Percentiles rank a stretch among this genome's conserved stretches.
These are phyloP conservation scores for Daldinia sp. DNA, from an alignment of 2,329 filamentous ascomycete genomes.

Conservation along the genomic window DNA sequence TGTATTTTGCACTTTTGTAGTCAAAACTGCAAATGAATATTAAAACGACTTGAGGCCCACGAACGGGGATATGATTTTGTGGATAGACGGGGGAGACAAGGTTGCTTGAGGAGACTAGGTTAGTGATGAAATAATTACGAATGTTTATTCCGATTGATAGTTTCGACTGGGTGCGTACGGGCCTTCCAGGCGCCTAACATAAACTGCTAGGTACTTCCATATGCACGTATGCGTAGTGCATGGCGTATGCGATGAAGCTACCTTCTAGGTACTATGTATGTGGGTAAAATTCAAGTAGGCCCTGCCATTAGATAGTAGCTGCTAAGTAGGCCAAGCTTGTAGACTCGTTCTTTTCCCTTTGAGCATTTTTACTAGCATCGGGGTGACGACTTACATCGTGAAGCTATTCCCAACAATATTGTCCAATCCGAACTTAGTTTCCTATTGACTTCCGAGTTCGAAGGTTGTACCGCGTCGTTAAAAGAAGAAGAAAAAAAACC, in stretches of 20 bases:
- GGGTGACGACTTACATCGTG: conserved; percentile 6
- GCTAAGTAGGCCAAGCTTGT: not conserved
- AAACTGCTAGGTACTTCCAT: not conserved
- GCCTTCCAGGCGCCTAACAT: not conserved
- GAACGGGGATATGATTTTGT: conserved; percentile 4
- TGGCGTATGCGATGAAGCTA: not conserved
- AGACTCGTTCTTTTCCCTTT: not conserved
- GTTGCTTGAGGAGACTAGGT: not conserved
- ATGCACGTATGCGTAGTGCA: not conserved
- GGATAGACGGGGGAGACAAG: conserved; percentile 3
- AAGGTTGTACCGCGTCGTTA: conserved; percentile 6
- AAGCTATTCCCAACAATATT: conserved; percentile 38
- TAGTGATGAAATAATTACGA: conserved; percentile 12
- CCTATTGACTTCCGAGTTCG: conserved; percentile 1
- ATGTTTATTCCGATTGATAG: conserved; percentile 14
- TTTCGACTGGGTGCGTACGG: conserved; percentile 3
- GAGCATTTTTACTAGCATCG: not conserved
- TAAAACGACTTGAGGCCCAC: not conserved
- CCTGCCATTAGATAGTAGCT: not conserved
- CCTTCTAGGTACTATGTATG: not conserved
- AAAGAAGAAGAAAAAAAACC: not conserved
- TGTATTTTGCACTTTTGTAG: not conserved
- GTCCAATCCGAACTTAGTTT: conserved; percentile 1
- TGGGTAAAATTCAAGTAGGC: conserved; percentile 1
- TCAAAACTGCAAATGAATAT: conserved; percentile 4